Percentiles rank a stretch among this genome's conserved stretches.
Evolutionary conservation across 257 asterid genomes (phyloP).

Genomic region (Jacaranda mimosifolia): DNA sequence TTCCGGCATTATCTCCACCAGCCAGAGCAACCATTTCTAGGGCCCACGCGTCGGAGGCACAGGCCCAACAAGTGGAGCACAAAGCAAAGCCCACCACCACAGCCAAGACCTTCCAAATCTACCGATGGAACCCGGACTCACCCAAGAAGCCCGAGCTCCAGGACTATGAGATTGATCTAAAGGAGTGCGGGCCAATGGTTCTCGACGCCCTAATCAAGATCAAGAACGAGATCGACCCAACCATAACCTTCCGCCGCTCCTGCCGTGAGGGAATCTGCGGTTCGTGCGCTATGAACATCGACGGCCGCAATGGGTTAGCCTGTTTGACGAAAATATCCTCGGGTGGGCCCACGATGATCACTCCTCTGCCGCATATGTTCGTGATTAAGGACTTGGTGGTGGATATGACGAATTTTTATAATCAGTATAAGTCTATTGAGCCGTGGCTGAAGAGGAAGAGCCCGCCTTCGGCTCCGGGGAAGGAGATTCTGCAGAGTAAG

Average conservation of each 20-base stretch:
- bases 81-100: conserved; percentile 39
- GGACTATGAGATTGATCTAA: conserved; percentile 75
- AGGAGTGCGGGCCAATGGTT: conserved; percentile 94
- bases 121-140: conserved; percentile 92
- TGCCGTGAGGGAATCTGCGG: conserved; percentile 99
- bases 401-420: conserved; percentile 92
- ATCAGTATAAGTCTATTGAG: conserved; percentile 94
- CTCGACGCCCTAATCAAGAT: conserved; percentile 92
- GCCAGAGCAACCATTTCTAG: conserved; percentile 52
- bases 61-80: conserved; percentile 59
- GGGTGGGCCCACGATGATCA: conserved; percentile 58
- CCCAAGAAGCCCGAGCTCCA: conserved; percentile 75
- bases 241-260: conserved; percentile 88
- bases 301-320: conserved; percentile 86
- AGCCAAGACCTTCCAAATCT: conserved; percentile 89
- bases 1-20: conserved; percentile 55
- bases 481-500: conserved; percentile 86
- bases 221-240: conserved; percentile 88
- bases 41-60: conserved; percentile 66
- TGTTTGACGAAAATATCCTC: conserved; percentile 80
- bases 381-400: conserved; percentile 97
- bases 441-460: conserved; percentile 95
- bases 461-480: conserved; percentile 64
- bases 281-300: conserved; percentile 95
- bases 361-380: conserved; percentile 96